phyloP scores from a whole-genome alignment of 108 stramenopile genomes.

The Fistulifera pelliculosa region DNA sequence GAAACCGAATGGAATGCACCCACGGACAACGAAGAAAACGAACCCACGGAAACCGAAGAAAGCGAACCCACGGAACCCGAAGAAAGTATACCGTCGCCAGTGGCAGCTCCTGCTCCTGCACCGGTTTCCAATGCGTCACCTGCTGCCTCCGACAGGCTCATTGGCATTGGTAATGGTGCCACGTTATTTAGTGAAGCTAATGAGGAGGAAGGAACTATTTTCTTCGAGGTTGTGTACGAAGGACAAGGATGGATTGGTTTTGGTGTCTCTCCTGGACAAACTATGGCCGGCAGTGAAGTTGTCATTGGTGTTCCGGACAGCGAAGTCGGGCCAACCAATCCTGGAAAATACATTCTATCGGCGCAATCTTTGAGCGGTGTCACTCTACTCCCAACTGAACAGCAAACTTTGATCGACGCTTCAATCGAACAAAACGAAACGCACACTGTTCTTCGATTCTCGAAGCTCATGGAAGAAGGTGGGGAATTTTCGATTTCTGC shows the following conservation, averaged over 20 bases:
- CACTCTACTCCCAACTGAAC: slow-evolving; percentile 12
- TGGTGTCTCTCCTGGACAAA: slow-evolving; percentile 8
- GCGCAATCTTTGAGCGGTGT: slow-evolving; percentile 18
- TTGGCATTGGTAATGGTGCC: neutral
- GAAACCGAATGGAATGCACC: too few relatives aligned
- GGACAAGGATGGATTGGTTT: slow-evolving; percentile 26
- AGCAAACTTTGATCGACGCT: slow-evolving; percentile 48
- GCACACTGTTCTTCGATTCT: slow-evolving; percentile 44
- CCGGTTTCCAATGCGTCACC: neutral
- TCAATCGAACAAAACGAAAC: slow-evolving; percentile 27
- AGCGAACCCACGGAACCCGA: too few relatives aligned
- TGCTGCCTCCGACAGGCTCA: neutral
- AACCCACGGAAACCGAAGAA: too few relatives aligned
- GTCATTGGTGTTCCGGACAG: slow-evolving; percentile 25
- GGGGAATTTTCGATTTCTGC: slow-evolving; percentile 31
- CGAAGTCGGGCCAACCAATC: slow-evolving; percentile 9
- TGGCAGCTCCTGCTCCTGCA: neutral
- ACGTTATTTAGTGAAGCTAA: neutral
- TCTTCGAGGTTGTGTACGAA: neutral
- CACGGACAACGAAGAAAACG: neutral
- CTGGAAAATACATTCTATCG: slow-evolving; percentile 38
- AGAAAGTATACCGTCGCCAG: too few relatives aligned
- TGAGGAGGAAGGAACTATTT: neutral
- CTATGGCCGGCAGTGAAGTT: slow-evolving; percentile 25
- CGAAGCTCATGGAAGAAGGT: slow-evolving; percentile 43